Conservation (phyloP, 164 flowering plant species). For the Cinnamomum chago region DNA sequence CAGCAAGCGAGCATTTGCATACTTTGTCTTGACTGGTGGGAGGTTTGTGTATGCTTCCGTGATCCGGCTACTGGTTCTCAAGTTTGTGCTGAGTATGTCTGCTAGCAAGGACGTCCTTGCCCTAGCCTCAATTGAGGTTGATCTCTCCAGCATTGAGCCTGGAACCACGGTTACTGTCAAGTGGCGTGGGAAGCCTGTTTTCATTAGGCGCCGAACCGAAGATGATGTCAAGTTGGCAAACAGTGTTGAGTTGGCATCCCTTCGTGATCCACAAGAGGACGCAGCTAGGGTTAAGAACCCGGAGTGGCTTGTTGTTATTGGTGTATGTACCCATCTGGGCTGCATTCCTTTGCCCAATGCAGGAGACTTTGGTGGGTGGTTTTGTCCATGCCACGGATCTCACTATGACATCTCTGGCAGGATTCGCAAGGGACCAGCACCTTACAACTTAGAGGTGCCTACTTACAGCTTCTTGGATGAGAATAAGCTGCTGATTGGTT, state of each 20-base stretch:
- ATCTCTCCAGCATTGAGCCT: constrained; percentile 13
- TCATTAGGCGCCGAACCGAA: constrained; percentile 12
- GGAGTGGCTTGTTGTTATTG: constrained; percentile 21
- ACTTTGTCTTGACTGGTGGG: constrained; percentile 17
- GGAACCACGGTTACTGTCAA: constrained; percentile 17
- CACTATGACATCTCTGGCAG: constrained; percentile 21
- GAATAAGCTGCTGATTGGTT: constrained; percentile 13
- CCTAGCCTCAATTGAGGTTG: constrained; percentile 20
- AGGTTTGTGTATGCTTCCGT: constrained; percentile 16
- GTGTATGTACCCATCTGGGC: constrained; percentile 17
- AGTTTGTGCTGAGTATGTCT: constrained; percentile 21
- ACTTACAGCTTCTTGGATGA: constrained; percentile 19
- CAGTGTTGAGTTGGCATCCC: constrained; percentile 8
- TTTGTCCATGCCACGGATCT: constrained; percentile 18
- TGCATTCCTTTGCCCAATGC: constrained; percentile 20
- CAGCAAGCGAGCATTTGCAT: constrained; percentile 21
- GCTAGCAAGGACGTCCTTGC: constrained; percentile 22
- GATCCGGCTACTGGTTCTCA: constrained; percentile 18
- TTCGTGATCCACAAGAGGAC: constrained; percentile 18
- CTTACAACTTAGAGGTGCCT: constrained; percentile 19
- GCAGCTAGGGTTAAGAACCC: constrained; percentile 16
- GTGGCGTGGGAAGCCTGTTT: constrained; percentile 17
- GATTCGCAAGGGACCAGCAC: constrained; percentile 14
- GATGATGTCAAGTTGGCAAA: constrained; percentile 17
- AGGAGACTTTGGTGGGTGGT: constrained; percentile 21